phyloP scores from a whole-genome alignment of 192 early-diverging fungal species.

The Coemansia sp. region DNA sequence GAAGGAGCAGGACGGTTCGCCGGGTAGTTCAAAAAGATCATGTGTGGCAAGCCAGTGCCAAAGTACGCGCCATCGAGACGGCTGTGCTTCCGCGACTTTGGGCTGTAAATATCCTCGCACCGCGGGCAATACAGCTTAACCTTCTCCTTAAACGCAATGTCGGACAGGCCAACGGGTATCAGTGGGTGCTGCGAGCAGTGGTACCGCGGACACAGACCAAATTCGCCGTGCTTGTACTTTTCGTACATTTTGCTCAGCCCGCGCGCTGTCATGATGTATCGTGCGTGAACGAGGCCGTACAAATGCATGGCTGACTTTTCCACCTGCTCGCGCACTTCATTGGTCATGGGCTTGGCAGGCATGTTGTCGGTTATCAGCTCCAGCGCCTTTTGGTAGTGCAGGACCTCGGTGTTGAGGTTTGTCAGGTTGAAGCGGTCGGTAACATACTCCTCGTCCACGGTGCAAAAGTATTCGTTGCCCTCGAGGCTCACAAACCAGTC shows the following conservation, averaged over 20 bases:
- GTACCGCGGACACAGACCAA: slow-evolving; percentile 95
- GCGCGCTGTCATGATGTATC: slow-evolving; percentile 89
- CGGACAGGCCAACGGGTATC: slow-evolving; percentile 85
- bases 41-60: slow-evolving; percentile 94
- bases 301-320: slow-evolving; percentile 87
- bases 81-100: slow-evolving; percentile 80
- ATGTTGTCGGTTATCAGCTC: slow-evolving; percentile 84
- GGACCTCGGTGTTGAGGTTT: slow-evolving; percentile 85
- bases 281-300: slow-evolving; percentile 98
- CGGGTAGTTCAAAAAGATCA: slow-evolving; percentile 91
- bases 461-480: slow-evolving; percentile 98
- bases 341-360: slow-evolving; percentile 41
- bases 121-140: slow-evolving; percentile 95
- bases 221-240: slow-evolving; percentile 90
- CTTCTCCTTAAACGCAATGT: slow-evolving; percentile 75
- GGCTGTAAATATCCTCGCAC: slow-evolving; percentile 97
- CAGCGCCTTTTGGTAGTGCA: slow-evolving; percentile 84
- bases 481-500: slow-evolving; percentile 91
- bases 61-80: slow-evolving; percentile 95
- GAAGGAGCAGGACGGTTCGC: slow-evolving; percentile 72
- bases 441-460: slow-evolving; percentile 98
- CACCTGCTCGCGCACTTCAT: slow-evolving; percentile 73
- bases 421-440: slow-evolving; percentile 97
- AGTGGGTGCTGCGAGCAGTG: slow-evolving; percentile 87
- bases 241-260: slow-evolving; percentile 95